These are phyloP conservation scores for Cladosporium oxysporum DNA, from an alignment of 2,329 filamentous ascomycete species.

Conservation along the genomic window DNA sequence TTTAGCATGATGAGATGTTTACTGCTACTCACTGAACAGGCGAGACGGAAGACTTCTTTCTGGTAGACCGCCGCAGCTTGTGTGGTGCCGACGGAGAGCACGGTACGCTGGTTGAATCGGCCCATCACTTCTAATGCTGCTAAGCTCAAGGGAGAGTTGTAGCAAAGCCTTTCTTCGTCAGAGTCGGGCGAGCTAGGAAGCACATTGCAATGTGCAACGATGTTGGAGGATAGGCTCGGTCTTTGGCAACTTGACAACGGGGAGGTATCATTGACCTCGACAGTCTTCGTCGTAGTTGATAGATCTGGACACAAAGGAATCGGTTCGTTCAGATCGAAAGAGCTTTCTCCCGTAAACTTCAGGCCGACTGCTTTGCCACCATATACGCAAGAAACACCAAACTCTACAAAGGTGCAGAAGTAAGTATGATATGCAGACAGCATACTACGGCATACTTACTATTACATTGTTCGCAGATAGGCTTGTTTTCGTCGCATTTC, in stretches of 20 bases:
- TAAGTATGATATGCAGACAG: background rate
- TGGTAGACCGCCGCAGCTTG: slow-evolving; percentile 29
- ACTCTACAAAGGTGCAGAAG: slow-evolving; percentile 26
- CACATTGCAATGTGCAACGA: background rate
- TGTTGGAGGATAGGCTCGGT: background rate
- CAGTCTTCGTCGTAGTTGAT: background rate
- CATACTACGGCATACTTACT: too few relatives aligned
- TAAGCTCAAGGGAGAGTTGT: background rate
- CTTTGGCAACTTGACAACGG: background rate
- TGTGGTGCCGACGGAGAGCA: slow-evolving; percentile 31
- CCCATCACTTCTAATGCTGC: slow-evolving; percentile 26
- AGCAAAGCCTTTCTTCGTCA: slow-evolving; percentile 16
- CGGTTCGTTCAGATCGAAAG: slow-evolving; percentile 24
- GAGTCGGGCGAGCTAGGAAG: slow-evolving; percentile 22
- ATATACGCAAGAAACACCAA: slow-evolving; percentile 54
- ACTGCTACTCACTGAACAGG: slow-evolving; percentile 15
- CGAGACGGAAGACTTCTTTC: slow-evolving; percentile 22
- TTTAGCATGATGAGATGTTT: background rate
- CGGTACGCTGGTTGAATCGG: slow-evolving; percentile 29
- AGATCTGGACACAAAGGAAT: background rate
- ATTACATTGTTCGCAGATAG: slow-evolving; percentile 51
- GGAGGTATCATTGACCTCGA: too few relatives aligned
- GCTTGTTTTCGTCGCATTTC: slow-evolving; percentile 59
- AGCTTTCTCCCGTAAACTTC: slow-evolving; percentile 26
- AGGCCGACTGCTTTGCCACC: slow-evolving; percentile 31